Evolutionary conservation across 192 early-diverging fungal genomes (phyloP), one percentile per base, ranked within the genome.

Genomic region (Lunasporangiospora selenospora): DNA sequence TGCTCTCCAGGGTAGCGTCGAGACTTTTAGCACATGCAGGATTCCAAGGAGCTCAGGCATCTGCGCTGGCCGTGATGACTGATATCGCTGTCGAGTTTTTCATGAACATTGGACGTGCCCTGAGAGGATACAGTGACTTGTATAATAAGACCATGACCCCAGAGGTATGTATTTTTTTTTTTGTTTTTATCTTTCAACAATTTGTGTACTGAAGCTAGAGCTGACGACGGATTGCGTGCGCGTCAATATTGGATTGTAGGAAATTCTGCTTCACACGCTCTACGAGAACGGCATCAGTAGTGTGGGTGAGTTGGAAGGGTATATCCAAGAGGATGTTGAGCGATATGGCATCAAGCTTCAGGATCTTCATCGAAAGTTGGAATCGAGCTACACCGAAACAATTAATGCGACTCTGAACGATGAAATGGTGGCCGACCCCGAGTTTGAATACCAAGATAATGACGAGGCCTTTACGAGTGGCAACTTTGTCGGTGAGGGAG

Each of bases 21-120:
- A 86, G 90, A 58, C 55, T 97, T 55, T 76, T 96, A 37, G 77
- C 89, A 30, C 97, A 99, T 60, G 79, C 88, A 15, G 97, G 97
- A 16, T 99, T 97, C 77, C 95, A 99, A 75, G 82, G 92, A 32
- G 81, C 85, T 26, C 82, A 87, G 10, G 70, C 76, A 19, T 62
- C 73, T 39, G 89, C 93, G 13, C 53, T 95, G 57, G 71, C 86
- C 24, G 79, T 91, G 13, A 58, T 97, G 48, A 87, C 88, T 38
- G 95, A 94, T 58, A 85, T 96, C 41, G 82, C 90, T 26, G 76
- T 78, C 16, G 90, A 97, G 40, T 94, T 93, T 64, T 77, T 98
- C 23, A 42, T 77, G 41, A 98, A 95, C 60, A 62, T 97, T 21
- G 95, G 95, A 29, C 90, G 85, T 61, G 93, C 89, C 1, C 54